These are phyloP conservation scores for Globisporangium solare DNA, from an alignment of 352 stramenopile species.

Conservation along the genomic window DNA sequence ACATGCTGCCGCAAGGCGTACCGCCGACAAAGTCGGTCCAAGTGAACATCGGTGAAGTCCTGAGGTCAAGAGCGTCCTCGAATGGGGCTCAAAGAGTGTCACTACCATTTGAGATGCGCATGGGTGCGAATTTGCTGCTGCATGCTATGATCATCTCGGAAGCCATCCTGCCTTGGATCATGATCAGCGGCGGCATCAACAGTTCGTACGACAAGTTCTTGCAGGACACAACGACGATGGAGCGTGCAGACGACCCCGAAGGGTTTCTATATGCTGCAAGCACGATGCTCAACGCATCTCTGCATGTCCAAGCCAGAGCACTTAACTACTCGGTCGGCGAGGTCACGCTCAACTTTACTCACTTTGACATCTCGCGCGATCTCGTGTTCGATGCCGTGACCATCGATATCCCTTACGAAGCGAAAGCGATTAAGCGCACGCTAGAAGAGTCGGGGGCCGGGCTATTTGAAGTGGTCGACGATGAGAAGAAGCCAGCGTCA, in stretches of 20 bases:
- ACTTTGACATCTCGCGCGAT: slow-evolving; percentile 20
- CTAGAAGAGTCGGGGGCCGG: slow-evolving; percentile 6
- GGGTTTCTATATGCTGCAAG: slow-evolving; percentile 10
- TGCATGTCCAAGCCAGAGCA: slow-evolving; percentile 3
- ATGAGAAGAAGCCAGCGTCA: slow-evolving; percentile 6
- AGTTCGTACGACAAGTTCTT: slow-evolving; percentile 17
- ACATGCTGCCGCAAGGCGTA: slow-evolving; percentile 23
- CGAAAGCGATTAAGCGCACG: slow-evolving; percentile 9
- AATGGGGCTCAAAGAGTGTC: neutral
- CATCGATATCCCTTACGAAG: slow-evolving; percentile 34
- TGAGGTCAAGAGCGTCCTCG: neutral
- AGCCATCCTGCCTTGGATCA: slow-evolving; percentile 12
- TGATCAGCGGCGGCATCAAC: slow-evolving; percentile 7
- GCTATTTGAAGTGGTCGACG: slow-evolving; percentile 6
- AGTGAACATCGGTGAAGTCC: slow-evolving; percentile 10
- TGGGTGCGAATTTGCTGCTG: slow-evolving; percentile 28
- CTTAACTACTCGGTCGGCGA: slow-evolving; percentile 15
- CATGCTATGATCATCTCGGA: slow-evolving; percentile 25
- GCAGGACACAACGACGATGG: neutral
- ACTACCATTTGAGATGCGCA: slow-evolving; percentile 14
- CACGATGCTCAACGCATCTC: slow-evolving; percentile 13
- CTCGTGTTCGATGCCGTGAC: slow-evolving; percentile 36
- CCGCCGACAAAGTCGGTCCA: slow-evolving; percentile 13
- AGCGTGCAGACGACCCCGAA: neutral
- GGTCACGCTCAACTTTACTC: slow-evolving; percentile 25